Evolutionary conservation across 2,329 filamentous ascomycete species (phyloP), one percentile per base, ranked within the genome.

Genomic region (Fusarium sambucinum): DNA sequence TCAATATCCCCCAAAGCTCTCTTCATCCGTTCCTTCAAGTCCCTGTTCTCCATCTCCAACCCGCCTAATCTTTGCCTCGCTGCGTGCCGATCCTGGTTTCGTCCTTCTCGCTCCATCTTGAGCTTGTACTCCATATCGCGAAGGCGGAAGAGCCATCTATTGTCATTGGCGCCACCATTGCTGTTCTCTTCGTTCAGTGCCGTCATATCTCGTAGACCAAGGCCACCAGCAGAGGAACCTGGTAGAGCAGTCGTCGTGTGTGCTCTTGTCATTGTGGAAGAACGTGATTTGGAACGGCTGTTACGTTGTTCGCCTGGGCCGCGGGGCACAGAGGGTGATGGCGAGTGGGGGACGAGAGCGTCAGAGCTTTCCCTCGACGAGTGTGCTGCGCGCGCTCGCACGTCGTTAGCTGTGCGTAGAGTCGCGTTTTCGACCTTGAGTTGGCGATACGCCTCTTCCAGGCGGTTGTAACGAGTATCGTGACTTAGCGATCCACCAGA

Each of bases 61-160:
- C 94, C 91, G 60, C 93, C 90, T 1, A 97, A 80, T 53, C 95
- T 84, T 80, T 94, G 91, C 55, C 92, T 84, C 29, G 95, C 95
- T 25, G 93, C 94, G 47, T 87, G 91, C 5, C 96, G 88, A 80
- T 99, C 96, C 59, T 97, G 83, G 54, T 96, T 83, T 44, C 96
- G 84, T 2, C 90, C 94, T 79, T 98, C 96, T 16, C 96, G 84
- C 81, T 99, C 96, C 45, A 92, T 90, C 78, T 97, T 97, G 19
- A 99, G 84, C 72, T 96, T 89, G 69, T 90, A 87, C 82, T 99
- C 96, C 71, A 98, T 83, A 76, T 98, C 94, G 59, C 93, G 89
- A 33, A 98, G 84, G 9, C 96, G 84, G 67, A 97, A 87, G 68
- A 96, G 89, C 93, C 93, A 97, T 70, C 91, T 88, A 69, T 92